phyloP scores from a whole-genome alignment of 106 monocot genomes.

The Allium sativum region DNA sequence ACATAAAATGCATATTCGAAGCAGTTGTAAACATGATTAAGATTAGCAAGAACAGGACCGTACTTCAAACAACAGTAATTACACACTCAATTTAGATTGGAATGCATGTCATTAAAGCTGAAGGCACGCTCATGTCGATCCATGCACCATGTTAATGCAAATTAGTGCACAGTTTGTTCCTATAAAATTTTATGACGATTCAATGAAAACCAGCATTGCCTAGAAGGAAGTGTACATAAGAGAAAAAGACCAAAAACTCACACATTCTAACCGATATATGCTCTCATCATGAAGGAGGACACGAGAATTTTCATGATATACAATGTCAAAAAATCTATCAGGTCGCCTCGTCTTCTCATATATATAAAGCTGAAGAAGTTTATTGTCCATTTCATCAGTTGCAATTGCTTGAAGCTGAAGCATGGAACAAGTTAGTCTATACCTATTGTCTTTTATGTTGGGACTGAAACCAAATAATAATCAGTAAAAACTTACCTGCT shows the following conservation, averaged over 20 bases:
- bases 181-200: no score
- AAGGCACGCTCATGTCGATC: no score
- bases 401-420: slow-evolving; percentile 76
- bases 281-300: slow-evolving; percentile 74
- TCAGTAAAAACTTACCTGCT: slow-evolving; percentile 42
- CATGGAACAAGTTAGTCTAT: slow-evolving; percentile 10
- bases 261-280: slow-evolving; percentile 81
- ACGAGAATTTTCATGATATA: slow-evolving; percentile 91
- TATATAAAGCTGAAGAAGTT: slow-evolving; percentile 73
- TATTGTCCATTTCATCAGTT: slow-evolving; percentile 76
- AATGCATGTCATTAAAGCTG: no score
- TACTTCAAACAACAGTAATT: no score
- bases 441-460: not conserved
- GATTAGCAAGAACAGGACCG: no score
- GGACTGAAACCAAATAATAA: no score
- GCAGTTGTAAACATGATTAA: no score
- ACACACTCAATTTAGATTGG: no score
- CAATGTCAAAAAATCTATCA: slow-evolving; percentile 51
- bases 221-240: not conserved
- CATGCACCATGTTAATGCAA: no score
- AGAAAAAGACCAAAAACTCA: slow-evolving; percentile 21
- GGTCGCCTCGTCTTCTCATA: slow-evolving; percentile 65
- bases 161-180: no score
- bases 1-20: no score
- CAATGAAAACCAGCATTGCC: no score